A percentile compares a stretch with the other conserved stretches of the same genome.
These are phyloP conservation scores for Posidonia oceanica DNA, from an alignment of 116 monocot species.

Conservation along the genomic window DNA sequence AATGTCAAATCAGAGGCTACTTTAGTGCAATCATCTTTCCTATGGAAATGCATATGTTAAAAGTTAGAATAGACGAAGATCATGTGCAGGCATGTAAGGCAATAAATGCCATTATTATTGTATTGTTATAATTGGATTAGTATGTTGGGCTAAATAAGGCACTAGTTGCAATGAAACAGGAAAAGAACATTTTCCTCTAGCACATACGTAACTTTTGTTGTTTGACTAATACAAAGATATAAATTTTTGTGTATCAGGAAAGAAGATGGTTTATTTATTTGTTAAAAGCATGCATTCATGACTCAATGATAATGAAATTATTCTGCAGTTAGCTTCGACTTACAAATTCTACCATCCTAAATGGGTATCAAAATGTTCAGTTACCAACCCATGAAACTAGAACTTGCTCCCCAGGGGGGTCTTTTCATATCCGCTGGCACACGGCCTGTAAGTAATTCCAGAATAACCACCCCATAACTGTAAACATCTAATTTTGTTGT, in stretches of 20 bases:
- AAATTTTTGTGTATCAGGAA: too few relatives aligned
- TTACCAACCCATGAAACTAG: slow-evolving; percentile 67
- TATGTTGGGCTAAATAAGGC: too few relatives aligned
- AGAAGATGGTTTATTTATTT: too few relatives aligned
- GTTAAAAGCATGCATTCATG: background rate
- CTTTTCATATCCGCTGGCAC: slow-evolving; percentile 47
- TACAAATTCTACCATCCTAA: background rate
- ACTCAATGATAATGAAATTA: background rate
- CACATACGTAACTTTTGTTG: too few relatives aligned
- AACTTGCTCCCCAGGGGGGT: slow-evolving; percentile 47
- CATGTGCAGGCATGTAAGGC: background rate
- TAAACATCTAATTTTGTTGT: slow-evolving; percentile 90
- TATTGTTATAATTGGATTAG: too few relatives aligned
- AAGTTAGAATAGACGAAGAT: background rate
- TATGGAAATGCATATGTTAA: background rate
- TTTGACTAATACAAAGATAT: too few relatives aligned
- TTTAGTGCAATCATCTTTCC: background rate
- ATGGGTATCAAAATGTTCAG: background rate
- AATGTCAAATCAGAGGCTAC: background rate
- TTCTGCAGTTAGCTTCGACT: background rate
- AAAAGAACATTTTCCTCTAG: too few relatives aligned
- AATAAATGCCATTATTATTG: too few relatives aligned
- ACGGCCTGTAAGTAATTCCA: slow-evolving; percentile 66
- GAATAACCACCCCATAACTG: slow-evolving; percentile 71
- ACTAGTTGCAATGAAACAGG: too few relatives aligned